Evolutionary conservation across 495 filamentous ascomycete genomes (phyloP), one percentile per base, ranked within the genome.

Genomic region (Penicillium flavigenum): DNA sequence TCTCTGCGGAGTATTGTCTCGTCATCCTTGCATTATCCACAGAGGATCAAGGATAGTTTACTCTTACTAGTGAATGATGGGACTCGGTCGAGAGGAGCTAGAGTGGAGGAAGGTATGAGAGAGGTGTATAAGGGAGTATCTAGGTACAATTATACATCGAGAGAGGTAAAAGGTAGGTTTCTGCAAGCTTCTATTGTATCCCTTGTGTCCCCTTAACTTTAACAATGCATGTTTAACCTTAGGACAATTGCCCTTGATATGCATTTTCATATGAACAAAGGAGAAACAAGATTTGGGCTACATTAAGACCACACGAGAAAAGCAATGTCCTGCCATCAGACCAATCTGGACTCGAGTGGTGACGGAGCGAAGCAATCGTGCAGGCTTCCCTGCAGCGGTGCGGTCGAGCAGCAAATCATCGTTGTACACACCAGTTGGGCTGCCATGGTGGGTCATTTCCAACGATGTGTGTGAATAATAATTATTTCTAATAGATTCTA

Each of bases 351-450:
- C 58, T 58, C 60, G 51, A 51, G 50, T 49, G 48, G 55, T 64
- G 64, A 60, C 55, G 57, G 62, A 57, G 29, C 32, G 64, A 58
- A 66, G 61, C 58, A 53, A 46, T 58, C 58, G 60, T 66, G 66
- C 64, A 61, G 58, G 51, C 47, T 61, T 61, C 49, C 53, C 60
- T 58, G 58, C 63, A 59, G 49, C 64, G 53, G 58, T 47, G 60
- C 57, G 50, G 24, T 47, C 52, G 39, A 61, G 43, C 52, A 62
- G 65, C 72, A 73, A 73, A 75, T 75, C 71, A 73, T 63, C 61
- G 58, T 63, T 66, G 65, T 71, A 75, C 71, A 73, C 71, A 72
- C 65, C 56, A 64, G 63, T 64, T 48, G 57, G 63, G 65, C 60
- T 65, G 51, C 45, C 48, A 45, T 36, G 58, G 60, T 68, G 63